These are phyloP conservation scores for Harrya chromipes DNA, from an alignment of 768 basidiomycete species.

Conservation along the genomic window DNA sequence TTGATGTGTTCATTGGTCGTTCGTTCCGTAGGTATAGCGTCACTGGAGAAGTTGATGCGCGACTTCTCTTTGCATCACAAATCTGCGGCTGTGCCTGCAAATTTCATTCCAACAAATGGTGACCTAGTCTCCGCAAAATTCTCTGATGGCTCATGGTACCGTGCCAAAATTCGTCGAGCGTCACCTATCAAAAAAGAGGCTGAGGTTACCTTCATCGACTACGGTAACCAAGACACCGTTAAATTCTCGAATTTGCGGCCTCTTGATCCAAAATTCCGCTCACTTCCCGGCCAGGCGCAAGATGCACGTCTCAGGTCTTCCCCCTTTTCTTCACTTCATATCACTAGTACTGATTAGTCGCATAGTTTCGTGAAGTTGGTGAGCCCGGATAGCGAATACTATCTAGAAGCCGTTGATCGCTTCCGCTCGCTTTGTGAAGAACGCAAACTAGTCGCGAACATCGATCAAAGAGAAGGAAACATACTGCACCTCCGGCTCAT, in stretches of 20 bases:
- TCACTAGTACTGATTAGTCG: conserved; percentile 2
- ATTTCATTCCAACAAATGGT: conserved; percentile 77
- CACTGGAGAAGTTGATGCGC: conserved; percentile 89
- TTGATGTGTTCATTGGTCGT: not conserved
- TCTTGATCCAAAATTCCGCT: conserved; percentile 85
- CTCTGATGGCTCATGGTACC: conserved; percentile 93
- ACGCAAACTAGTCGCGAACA: conserved; percentile 94
- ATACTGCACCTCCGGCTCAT: conserved; percentile 88
- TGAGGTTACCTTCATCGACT: conserved; percentile 92
- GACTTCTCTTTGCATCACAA: conserved; percentile 90
- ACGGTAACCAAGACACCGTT: conserved; percentile 91
- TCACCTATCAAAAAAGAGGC: conserved; percentile 91
- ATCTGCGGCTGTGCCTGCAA: conserved; percentile 56
- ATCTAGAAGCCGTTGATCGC: conserved; percentile 76
- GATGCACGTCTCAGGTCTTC: conserved; percentile 84
- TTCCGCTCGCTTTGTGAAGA: conserved; percentile 87
- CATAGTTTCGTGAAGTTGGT: conserved; percentile 83
- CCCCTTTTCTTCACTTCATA: not conserved
- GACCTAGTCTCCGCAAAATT: conserved; percentile 95
- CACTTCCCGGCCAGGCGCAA: conserved; percentile 88
- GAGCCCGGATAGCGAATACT: conserved; percentile 81
- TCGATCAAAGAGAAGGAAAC: conserved; percentile 80
- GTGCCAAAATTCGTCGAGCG: conserved; percentile 84
- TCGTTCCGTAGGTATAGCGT: conserved; percentile 68
- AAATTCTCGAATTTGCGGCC: conserved; percentile 83